phyloP scores from a whole-genome alignment of 805 yeast genomes.

The Kazachstania viticola region DNA sequence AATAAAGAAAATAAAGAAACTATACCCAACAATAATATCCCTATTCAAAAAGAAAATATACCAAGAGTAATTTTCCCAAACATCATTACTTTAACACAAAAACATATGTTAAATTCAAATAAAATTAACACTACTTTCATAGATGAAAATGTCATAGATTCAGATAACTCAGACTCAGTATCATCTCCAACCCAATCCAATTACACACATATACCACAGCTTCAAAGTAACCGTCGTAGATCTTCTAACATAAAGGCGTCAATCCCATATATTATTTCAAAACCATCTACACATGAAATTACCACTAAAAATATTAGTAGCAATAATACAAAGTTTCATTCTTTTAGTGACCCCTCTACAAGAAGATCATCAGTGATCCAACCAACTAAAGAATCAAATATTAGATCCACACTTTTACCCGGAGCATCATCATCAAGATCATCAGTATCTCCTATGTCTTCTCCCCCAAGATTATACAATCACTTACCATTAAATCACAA shows the following conservation, averaged over 20 bases:
- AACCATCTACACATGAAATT: not conserved
- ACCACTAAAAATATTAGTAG: no score
- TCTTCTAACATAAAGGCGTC: not conserved
- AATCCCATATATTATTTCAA: no score
- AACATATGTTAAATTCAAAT: no score
- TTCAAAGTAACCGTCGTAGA: not conserved
- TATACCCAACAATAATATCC: not conserved
- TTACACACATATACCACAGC: not conserved
- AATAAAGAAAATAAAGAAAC: not conserved
- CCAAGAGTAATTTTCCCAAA: no score
- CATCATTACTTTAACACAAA: no score
- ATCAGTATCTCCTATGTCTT: no score
- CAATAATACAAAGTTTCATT: not conserved
- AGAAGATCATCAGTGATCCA: slow-evolving; percentile 29
- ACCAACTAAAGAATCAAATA: slow-evolving; percentile 19
- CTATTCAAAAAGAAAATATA: not conserved
- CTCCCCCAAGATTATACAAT: no score
- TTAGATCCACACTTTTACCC: slow-evolving; percentile 19
- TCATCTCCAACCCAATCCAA: slow-evolving; percentile 10
- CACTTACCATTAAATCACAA: no score
- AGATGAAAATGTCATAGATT: slow-evolving; percentile 1
- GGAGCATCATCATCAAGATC: slow-evolving; percentile 26
- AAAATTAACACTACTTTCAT: not conserved
- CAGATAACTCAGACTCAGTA: slow-evolving; percentile 4
- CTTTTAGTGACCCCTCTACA: slow-evolving; percentile 1